Base-by-base conservation (phyloP, 169 alveolate genomes). In the Cytauxzoon felis region DNA sequence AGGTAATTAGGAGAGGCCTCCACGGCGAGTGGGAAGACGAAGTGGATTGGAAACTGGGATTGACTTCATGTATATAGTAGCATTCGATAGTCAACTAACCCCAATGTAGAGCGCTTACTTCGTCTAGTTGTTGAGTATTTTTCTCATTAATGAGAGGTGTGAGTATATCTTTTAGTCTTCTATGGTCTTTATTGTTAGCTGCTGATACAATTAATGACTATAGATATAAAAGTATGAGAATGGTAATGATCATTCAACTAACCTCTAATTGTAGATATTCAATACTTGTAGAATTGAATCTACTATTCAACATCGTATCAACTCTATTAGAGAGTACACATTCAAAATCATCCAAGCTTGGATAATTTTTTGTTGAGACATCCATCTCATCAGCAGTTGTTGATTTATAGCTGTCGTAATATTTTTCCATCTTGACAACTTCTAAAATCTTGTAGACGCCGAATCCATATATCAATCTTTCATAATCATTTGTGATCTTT, bases 71-170 rank as follows among this genome's bases (percentile, higher is more conserved):
- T n/a, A n/a, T n/a, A n/a, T n/a, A n/a, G n/a, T n/a, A 45, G 49
- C 0, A 13, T 3, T 0, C 5, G 0, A 11, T 13, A 19, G 29
- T 6, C 13, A 47, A 2, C 73, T 24, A 58, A 59, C 78, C 54
- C 86, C 86, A 76, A 47, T 76, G 86, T 34, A 76, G 63, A 19
- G 80, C 86, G 41, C 69, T 51, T 21, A 76, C 45, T 3, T 56
- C 8, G 50, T 76, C 86, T 69, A 64, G 34, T 6, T 26, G 61
- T 27, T 36, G 29, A 4, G 49, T 26, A 41, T 54, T 50, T 24
- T 52, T 52, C n/a, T 19, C 27, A 26, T 65, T 70, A 23, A 76
- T 24, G 34, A 76, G 58, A 3, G 86, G 86, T 30, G 11, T 36
- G 38, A 76, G 21, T 34, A 66, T 36, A 9, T 21, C 40, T 30